Percentiles rank a stretch among this genome's conserved stretches.
Conservation (phyloP, 2,329 filamentous ascomycete species). For the Colletotrichum sp. region DNA sequence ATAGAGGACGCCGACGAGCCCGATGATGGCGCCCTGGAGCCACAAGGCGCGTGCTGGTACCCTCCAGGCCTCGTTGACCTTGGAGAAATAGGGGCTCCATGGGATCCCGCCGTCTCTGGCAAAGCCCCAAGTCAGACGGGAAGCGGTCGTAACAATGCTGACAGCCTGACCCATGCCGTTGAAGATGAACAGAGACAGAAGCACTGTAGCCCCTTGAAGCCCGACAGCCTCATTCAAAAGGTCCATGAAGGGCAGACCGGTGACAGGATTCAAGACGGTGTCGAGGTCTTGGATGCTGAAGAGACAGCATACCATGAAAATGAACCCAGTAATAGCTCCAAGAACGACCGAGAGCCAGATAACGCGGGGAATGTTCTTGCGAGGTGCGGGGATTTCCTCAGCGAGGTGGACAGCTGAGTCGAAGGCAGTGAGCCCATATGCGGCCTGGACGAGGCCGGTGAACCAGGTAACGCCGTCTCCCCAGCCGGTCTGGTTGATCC, state of each 20-base stretch:
- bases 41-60: constrained; percentile 57
- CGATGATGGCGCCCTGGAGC: constrained; percentile 49
- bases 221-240: constrained; percentile 45
- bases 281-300: constrained; percentile 55
- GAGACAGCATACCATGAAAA: constrained; percentile 58
- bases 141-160: constrained; percentile 55
- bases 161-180: constrained; percentile 60
- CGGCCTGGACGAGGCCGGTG: constrained; percentile 59
- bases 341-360: constrained; percentile 57
- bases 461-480: constrained; percentile 62
- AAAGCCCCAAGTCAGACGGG: constrained; percentile 59
- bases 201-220: constrained; percentile 42
- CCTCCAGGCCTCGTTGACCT: constrained; percentile 53
- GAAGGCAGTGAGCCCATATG: constrained; percentile 61
- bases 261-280: constrained; percentile 39
- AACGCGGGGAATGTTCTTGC: constrained; percentile 53
- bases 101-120: constrained; percentile 56
- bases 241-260: constrained; percentile 54
- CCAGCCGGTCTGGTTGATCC: constrained; percentile 58
- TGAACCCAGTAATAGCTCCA: constrained; percentile 53
- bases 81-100: constrained; percentile 48
- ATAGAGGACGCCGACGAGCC: constrained; percentile 57
- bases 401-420: constrained; percentile 64
- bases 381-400: constrained; percentile 59
- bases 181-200: constrained; percentile 59